Base-by-base conservation (phyloP, 1,139 yeast species). In the Pneumocystis murina region DNA sequence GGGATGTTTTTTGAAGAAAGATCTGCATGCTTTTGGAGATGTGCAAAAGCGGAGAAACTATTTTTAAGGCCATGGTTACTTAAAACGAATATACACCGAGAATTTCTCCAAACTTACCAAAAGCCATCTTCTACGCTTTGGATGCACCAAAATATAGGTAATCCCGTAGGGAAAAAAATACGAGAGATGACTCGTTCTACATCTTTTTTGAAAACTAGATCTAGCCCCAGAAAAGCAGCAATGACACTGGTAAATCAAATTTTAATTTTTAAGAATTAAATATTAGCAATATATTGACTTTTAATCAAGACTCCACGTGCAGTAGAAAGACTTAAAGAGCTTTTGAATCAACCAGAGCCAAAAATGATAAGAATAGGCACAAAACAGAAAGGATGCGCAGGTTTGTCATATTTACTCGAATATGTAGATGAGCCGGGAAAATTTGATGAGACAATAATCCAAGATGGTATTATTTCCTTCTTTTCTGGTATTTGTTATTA, bases 311-410 rank as follows among this genome's bases (percentile, higher is more conserved):
- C 92, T 0, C 81, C 87, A 3, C 81, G 78, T 62, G 97, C 97
- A 0, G 77, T 89, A 3, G 74, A 75, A 6, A 97, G 92, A 74
- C 77, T 92, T 67, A 77, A 77, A 66, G 82, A 79, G 0, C 78
- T 92, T 55, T 76, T 86, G 68, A 81, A 85, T 65, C 87, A 85
- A 69, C 97, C 97, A 3, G 82, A 83, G 61, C 97, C 97, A 35
- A 84, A 92, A 75, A 78, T 89, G 72, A 89, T 92, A 64, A 80
- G 97, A 70, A 86, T 92, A 28, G 96, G 97, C 4, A 97, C 94
- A n/a, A 83, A 84, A 69, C 92, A 92, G 74, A 81, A 97, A 74
- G 98, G 98, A 2, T 92, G 98, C 73, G 91, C 97, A 0, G 98
- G 98, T 0, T 79, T 92, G 67, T 86, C 96, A 0, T 92, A 92